Evolutionary conservation across 805 yeast genomes (phyloP), one percentile per base, ranked within the genome.

Genomic region (Grigorovia yakushimaensis): DNA sequence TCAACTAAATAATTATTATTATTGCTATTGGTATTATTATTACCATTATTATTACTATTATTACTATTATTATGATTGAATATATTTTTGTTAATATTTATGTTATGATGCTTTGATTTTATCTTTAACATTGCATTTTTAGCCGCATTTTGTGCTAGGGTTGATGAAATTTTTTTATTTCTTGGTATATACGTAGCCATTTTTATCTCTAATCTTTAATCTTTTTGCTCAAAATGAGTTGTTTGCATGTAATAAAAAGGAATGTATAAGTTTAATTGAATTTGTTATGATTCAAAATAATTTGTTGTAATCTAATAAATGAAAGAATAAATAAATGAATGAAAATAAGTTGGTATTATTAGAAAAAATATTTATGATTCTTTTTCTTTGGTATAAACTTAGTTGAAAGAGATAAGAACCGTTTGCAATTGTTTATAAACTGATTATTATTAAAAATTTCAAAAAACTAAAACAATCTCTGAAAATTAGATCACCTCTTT

Each of bases 101-200:
- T 42, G 22, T 42, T 20, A 33, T 37, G 40, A 30, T 44, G 41
- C 18, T 44, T 39, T 36, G 42, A 39, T 19, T 33, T 45, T 27
- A 22, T 37, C 46, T 49, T 54, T 39, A 47, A 40, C 61, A 57
- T 57, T 11, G 61, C 61, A 43, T 53, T 55, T 21, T 54, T 52
- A 21, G 65, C 65, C 22, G 64, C 64, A 37, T 52, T 58, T 41
- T 53, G 53, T 18, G 65, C 65, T 21, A 54, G 45, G 20, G 55
- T 47, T 17, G 60, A 50, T 15, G 53, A 18, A 22, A 37, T 17
- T 41, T 48, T 46, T 46, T 47, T 39, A n/a, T 39, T 37, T 19
- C 43, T 50, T 11, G 48, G 39, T 9, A 22, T 37, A 22, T 48
- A 41, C 20, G 47, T 22, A 27, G 47, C 38, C 54, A 44, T 42